Percentiles rank a stretch among this genome's conserved stretches.
These are phyloP conservation scores for Centrapalus pauciflorus DNA, from an alignment of 129 eudicot species.

Conservation along the genomic window DNA sequence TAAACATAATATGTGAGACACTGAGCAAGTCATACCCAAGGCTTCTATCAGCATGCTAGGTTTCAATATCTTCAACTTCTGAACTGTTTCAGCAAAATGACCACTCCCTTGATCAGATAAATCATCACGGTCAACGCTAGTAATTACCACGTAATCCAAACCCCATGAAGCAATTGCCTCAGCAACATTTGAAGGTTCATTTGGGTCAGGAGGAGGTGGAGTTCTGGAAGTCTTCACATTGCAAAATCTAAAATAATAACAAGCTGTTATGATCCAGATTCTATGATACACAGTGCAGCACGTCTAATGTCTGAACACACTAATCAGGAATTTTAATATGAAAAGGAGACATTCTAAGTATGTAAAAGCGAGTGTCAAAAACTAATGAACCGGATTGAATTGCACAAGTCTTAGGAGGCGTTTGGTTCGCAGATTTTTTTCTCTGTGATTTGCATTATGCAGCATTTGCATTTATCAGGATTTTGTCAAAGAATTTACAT, in stretches of 20 bases:
- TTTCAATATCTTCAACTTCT: constrained; percentile 71
- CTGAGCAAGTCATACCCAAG: constrained; percentile 50
- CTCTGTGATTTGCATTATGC: too few species aligned
- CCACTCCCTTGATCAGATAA: constrained; percentile 94
- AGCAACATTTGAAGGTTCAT: constrained; percentile 91
- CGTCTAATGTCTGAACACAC: background rate
- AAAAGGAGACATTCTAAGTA: background rate
- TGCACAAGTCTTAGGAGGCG: too few species aligned
- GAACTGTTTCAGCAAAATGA: constrained; percentile 96
- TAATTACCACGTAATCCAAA: constrained; percentile 91
- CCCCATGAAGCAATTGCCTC: constrained; percentile 99
- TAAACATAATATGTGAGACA: background rate
- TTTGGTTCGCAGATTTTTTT: too few species aligned
- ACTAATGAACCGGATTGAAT: background rate
- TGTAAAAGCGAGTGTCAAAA: background rate
- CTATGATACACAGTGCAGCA: background rate
- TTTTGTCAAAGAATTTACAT: too few species aligned
- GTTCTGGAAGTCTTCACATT: constrained; percentile 93
- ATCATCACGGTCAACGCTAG: constrained; percentile 99
- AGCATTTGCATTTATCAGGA: too few species aligned
- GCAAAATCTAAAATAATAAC: constrained; percentile 67
- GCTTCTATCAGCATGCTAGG: constrained; percentile 92
- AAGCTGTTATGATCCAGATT: background rate
- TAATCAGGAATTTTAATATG: background rate
- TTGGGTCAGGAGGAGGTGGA: constrained; percentile 98